phyloP scores from a whole-genome alignment of 805 yeast species.

The Brettanomyces anomalus region DNA sequence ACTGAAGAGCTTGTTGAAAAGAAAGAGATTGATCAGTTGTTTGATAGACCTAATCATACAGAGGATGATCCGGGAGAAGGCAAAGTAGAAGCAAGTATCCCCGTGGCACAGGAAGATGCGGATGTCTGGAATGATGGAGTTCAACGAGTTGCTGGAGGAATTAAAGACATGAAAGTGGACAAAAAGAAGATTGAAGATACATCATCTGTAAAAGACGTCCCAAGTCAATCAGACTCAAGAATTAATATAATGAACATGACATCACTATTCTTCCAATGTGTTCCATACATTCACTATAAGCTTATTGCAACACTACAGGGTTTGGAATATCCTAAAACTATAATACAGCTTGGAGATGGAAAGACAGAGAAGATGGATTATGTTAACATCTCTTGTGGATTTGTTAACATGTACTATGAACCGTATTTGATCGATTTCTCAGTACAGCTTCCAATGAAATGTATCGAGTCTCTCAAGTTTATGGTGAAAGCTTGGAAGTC shows the following conservation, averaged over 20 bases:
- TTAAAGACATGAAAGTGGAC: slow-evolving; percentile 18
- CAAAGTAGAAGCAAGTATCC: too few relatives aligned
- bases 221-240: slow-evolving; percentile 4
- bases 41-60: not conserved
- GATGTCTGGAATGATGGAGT: not conserved
- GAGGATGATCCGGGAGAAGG: not conserved
- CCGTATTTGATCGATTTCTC: slow-evolving; percentile 26
- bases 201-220: not conserved
- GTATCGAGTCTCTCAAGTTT: slow-evolving; percentile 20
- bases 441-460: slow-evolving; percentile 25
- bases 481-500: slow-evolving; percentile 32
- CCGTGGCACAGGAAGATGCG: too few relatives aligned
- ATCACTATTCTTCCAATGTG: slow-evolving; percentile 27
- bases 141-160: slow-evolving; percentile 12
- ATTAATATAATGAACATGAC: slow-evolving; percentile 26
- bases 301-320: slow-evolving; percentile 15
- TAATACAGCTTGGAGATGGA: slow-evolving; percentile 2
- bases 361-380: slow-evolving; percentile 20
- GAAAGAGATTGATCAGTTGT: not conserved
- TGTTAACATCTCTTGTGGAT: slow-evolving; percentile 19
- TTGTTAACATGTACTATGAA: slow-evolving; percentile 28
- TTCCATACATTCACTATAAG: slow-evolving; percentile 25
- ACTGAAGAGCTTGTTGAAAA: not conserved
- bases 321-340: slow-evolving; percentile 21
- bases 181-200: not conserved